Conservation (phyloP, 352 stramenopile genomes). For the Globisporangium polare region DNA sequence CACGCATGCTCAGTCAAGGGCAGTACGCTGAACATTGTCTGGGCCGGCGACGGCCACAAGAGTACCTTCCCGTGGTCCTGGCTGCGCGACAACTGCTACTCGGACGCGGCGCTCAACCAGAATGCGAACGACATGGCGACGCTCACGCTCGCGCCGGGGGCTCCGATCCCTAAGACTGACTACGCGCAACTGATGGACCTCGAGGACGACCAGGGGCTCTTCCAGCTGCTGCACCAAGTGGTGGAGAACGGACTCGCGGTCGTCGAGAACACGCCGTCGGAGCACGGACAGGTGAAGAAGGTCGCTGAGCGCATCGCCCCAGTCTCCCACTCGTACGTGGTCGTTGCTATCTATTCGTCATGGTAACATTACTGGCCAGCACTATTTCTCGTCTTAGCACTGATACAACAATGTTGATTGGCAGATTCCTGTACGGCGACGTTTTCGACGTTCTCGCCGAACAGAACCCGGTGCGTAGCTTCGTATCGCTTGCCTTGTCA, state of each 20-base stretch:
- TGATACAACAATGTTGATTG: not conserved
- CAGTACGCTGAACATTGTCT: constrained; percentile 65
- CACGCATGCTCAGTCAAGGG: constrained; percentile 49
- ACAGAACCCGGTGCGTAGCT: constrained; percentile 57
- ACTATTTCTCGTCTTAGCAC: not conserved
- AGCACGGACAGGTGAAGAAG: constrained; percentile 53
- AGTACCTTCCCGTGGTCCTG: constrained; percentile 67
- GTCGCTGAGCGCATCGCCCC: constrained; percentile 76
- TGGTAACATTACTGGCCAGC: not conserved
- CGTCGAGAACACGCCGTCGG: constrained; percentile 67
- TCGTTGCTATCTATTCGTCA: not conserved
- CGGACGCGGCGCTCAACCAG: constrained; percentile 42
- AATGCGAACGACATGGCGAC: constrained; percentile 44
- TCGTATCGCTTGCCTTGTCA: too few relatives aligned
- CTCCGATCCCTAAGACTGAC: constrained; percentile 48
- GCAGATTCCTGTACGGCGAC: constrained; percentile 80
- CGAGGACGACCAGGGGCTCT: constrained; percentile 55
- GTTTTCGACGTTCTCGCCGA: constrained; percentile 84
- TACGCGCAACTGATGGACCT: constrained; percentile 61
- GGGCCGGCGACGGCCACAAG: constrained; percentile 55
- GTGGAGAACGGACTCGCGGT: constrained; percentile 68
- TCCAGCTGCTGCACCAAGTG: constrained; percentile 65
- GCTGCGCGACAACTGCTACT: constrained; percentile 81
- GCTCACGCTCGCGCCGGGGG: constrained; percentile 37
- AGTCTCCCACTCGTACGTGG: constrained; percentile 71